Evolutionary conservation across 768 basidiomycete species (phyloP), one percentile per base, ranked within the genome.

Genomic region (Serendipita sp.): DNA sequence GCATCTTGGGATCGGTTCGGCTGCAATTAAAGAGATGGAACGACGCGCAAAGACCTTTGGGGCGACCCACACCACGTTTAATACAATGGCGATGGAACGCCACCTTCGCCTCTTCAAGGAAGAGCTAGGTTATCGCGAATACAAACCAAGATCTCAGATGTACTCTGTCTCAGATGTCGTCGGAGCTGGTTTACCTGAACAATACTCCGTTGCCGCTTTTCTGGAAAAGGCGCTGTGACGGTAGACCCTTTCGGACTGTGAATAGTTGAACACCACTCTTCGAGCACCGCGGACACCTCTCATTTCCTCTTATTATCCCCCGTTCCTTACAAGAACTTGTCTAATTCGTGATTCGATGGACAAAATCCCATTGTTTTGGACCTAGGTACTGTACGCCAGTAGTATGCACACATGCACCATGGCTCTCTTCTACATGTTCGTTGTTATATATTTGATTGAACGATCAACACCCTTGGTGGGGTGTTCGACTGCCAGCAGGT

Each of bases 21-120:
- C 74, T n/a, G 74, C 84, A 45, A 80, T 85, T 46, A 72, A 75
- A 15, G 85, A 87, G 69, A 81, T 87, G 46, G 81, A 83, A 70
- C 72, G 78, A 15, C 83, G 85, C 69, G 85, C 84, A n/a, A 83
- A 60, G 28, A 28, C 56, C 16, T 60, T 60, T 60, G 56, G 56
- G n/a, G 56, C 56, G 56, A 32, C 56, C 4, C 56, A 60, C 35
- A 60, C 56, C 23, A 60, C 56, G 4, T 60, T 60, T 38, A 60
- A 60, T n/a, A 60, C 56, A 8, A 60, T 60, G 56, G 56, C 56
- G 4, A n/a, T 36, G 5, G 56, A 60, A 1, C 56, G 56, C 13
- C 56, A 60, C 35, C 56, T 60, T n/a, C 56, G 56, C 2, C 16
- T 60, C 5, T 60, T 60, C 56, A 60, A 60, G n/a, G 56, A 60